phyloP scores from a whole-genome alignment of 2,329 filamentous ascomycete species.

The Ceratocystiopsis minuta region DNA sequence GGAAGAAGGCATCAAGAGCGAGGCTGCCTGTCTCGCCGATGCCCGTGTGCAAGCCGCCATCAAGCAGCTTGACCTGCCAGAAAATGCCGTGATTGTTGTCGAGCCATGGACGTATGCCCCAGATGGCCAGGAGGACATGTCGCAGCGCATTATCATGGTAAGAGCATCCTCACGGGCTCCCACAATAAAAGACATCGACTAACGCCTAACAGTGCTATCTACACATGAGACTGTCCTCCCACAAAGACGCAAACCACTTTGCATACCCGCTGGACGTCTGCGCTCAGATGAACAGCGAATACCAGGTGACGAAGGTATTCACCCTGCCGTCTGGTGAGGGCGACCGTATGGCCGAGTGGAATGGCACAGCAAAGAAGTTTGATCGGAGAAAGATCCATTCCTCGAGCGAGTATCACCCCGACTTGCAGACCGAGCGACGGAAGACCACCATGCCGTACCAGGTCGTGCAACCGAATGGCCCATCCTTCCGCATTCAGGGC shows the following conservation, averaged over 20 bases:
- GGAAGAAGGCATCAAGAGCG: not conserved
- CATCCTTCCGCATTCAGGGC: constrained; percentile 29
- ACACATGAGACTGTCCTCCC: not conserved
- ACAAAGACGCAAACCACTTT: not conserved
- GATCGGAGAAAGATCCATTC: not conserved
- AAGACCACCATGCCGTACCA: not conserved
- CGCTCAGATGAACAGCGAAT: not conserved
- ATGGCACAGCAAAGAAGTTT: not conserved
- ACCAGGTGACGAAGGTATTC: not conserved
- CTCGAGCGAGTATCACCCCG: not conserved
- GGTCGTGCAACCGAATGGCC: constrained; percentile 7
- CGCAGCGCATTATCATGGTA: not conserved
- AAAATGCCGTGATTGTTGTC: not conserved
- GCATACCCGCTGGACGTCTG: not conserved
- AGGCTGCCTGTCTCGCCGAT: not conserved
- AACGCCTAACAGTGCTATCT: not conserved
- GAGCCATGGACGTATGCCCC: not conserved
- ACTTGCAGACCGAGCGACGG: not conserved
- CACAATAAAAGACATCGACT: no score
- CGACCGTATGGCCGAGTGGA: not conserved
- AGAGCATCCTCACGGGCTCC: no score
- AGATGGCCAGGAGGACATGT: not conserved
- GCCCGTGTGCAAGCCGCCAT: not conserved
- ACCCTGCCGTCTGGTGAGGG: not conserved
- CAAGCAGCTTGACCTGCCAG: not conserved